Percentiles rank a stretch among this genome's conserved stretches.
These are phyloP conservation scores for Fusarium equiseti DNA, from an alignment of 2,329 filamentous ascomycete genomes.

Conservation along the genomic window DNA sequence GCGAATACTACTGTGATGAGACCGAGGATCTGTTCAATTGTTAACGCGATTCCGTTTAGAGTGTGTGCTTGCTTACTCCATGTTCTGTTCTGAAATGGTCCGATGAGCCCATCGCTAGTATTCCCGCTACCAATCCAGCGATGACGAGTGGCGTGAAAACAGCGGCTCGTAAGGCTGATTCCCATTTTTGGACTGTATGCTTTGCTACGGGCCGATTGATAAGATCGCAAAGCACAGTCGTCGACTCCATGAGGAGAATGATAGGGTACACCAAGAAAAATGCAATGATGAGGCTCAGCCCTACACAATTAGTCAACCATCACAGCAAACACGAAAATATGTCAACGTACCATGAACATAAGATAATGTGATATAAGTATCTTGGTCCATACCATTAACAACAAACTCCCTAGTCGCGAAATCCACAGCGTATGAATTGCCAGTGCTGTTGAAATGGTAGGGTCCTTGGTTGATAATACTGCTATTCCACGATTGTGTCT, in stretches of 20 bases:
- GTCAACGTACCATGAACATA: conserved; percentile 3
- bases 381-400: conserved; percentile 15
- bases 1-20: conserved; percentile 1
- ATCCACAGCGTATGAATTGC: background rate
- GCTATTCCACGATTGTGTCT: background rate
- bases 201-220: conserved; percentile 21
- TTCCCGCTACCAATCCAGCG: background rate
- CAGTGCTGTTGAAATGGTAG: background rate
- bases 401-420: background rate
- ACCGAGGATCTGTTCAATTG: background rate
- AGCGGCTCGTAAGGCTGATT: background rate
- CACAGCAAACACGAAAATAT: fast-evolving
- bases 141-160: conserved; percentile 16
- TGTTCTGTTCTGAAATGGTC: conserved; percentile 23
- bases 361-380: background rate
- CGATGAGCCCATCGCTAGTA: conserved; percentile 9
- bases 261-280: conserved; percentile 14
- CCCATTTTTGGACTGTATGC: conserved; percentile 15
- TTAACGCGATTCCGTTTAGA: no score
- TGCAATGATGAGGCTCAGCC: background rate
- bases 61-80: background rate
- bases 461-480: background rate
- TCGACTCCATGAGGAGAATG: conserved; percentile 10
- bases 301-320: background rate
- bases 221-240: conserved; percentile 13